Evolutionary conservation across 768 basidiomycete species (phyloP), one percentile per base, ranked within the genome.

Genomic region (Lanmaoa rubissima): DNA sequence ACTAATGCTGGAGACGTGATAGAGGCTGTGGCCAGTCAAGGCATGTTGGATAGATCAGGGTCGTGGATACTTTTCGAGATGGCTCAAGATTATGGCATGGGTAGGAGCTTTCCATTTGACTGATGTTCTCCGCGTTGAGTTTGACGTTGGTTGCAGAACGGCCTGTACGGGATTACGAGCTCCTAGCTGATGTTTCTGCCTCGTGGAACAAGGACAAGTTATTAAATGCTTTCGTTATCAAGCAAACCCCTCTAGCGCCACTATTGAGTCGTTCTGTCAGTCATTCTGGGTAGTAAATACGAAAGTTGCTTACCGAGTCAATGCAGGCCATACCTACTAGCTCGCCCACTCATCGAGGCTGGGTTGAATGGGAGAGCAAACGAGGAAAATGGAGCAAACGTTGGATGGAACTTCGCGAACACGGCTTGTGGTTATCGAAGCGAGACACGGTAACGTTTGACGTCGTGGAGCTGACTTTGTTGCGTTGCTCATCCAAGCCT

Each of bases 361-460:
- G 86, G 65, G 84, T 98, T 26, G 91, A 98, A 69, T 90, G 86
- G 82, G 92, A 96, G 75, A 78, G 77, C 44, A 98, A 96, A 74
- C 84, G 88, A 57, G 94, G 94, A 36, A 97, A 97, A 73, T 99
- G 96, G 97, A 87, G 78, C 54, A 98, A 98, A 73, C 83, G 93
- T 35, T 95, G 87, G 84, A 77, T 99, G 67, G 85, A 87, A 64
- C 81, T 97, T 26, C 81, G 91, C 47, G 93, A 95, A 65, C 92
- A 95, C 61, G 82, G 84, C 57, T 67, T 98, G 52, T 96, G 87
- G 81, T 69, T 96, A 38, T 88, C 92, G 32, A 98, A 98, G 74
- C 87, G 90, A 17, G 93, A 97, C 53, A 88, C 84, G 68, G 94
- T 94, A 62, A 60, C 82, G 75, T 36, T 28, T 53, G 46, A 44